Base-by-base conservation (phyloP, 2,329 filamentous ascomycete genomes). In the Fusarium zealandicum region DNA sequence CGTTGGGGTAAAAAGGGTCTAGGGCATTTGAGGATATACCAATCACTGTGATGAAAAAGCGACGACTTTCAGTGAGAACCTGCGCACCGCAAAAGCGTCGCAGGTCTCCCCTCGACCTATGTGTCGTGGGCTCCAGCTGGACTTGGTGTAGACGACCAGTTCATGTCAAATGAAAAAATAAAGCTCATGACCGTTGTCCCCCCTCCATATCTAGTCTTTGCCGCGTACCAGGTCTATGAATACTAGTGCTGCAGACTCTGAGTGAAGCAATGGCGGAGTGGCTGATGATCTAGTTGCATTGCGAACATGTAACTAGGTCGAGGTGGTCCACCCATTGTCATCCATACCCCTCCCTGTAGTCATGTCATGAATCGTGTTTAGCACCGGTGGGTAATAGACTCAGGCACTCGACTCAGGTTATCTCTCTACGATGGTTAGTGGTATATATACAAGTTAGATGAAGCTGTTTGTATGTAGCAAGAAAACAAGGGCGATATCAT, bases 1-100 rank as follows among this genome's bases (percentile, higher is more conserved):
- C 78, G 78, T 80, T 59, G 71, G 76, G 74, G 72, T 70, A 70
- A 68, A 72, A 69, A 61, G 59, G 69, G 72, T 69, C 69, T 57
- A 69, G 61, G 69, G 69, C 69, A 68, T 69, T 64, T 66, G 66
- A 67, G 69, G 65, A 68, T 72, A 74, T 74, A 75, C 69, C 72
- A 75, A 67, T 70, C 67, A 67, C 65, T 65, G 61, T 69, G 63
- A 69, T 69, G 64, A 66, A 71, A 65, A 69, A 62, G 68, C 70
- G 65, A 68, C 64, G 63, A 69, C 60, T 64, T 64, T 59, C 58
- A 65, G 36, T 38, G 61, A 63, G 67, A 57, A 63, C 49, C 43
- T 63, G 53, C 36, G 37, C 46, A 17, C 52, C 38, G 47, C 14
- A 43, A 40, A 55, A 32, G 51, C 50, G 54, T 50, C 14, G 46